A percentile compares a stretch with the other conserved stretches of the same genome.
Evolutionary conservation across 257 asterid genomes (phyloP).

Genomic region (Przewalskia tangutica): DNA sequence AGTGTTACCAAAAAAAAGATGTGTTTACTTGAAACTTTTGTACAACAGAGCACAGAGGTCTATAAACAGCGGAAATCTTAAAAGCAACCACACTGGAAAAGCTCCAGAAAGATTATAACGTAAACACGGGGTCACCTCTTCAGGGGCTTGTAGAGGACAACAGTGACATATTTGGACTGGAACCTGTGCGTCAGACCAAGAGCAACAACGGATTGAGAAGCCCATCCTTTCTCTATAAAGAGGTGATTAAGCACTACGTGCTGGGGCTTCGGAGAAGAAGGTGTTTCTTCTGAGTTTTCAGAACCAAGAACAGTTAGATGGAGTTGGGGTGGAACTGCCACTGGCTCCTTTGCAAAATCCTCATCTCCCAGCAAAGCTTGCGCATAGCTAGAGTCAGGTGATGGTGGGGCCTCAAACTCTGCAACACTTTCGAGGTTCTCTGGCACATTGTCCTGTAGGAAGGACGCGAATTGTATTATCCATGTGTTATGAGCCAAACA

Average conservation of each 20-base stretch:
- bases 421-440: slow-evolving; percentile 71
- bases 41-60: neutral
- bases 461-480: neutral
- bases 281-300: slow-evolving; percentile 28
- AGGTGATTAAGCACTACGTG: slow-evolving; percentile 90
- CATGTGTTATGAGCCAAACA: neutral
- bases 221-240: slow-evolving; percentile 63
- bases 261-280: slow-evolving; percentile 44
- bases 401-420: slow-evolving; percentile 80
- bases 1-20: too few relatives aligned
- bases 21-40: neutral
- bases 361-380: slow-evolving; percentile 56
- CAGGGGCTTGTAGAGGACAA: slow-evolving; percentile 81
- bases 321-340: slow-evolving; percentile 70
- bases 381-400: slow-evolving; percentile 76
- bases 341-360: slow-evolving; percentile 72
- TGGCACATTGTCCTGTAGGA: slow-evolving; percentile 53
- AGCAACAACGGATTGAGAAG: slow-evolving; percentile 64
- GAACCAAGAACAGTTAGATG: slow-evolving; percentile 34
- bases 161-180: slow-evolving; percentile 79
- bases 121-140: slow-evolving; percentile 33
- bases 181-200: slow-evolving; percentile 75
- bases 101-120: neutral
- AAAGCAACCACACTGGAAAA: neutral
- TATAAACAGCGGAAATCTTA: neutral